Conservation (phyloP, 2,329 filamentous ascomycete species). For the Colletotrichum cuscutae region DNA sequence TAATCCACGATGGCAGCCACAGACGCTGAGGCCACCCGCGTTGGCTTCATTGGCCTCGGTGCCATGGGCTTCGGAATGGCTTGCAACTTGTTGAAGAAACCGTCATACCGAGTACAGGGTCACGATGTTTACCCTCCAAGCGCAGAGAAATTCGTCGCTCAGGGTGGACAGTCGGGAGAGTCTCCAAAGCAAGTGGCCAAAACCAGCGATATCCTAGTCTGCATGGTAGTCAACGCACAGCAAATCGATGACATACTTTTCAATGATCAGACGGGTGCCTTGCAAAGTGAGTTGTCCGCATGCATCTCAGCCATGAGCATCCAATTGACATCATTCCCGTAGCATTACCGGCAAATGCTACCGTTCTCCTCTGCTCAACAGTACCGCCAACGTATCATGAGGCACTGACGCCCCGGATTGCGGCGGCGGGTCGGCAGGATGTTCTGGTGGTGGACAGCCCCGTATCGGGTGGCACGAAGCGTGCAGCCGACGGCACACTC, state of each 20-base stretch:
- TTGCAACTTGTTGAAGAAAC: constrained; percentile 43
- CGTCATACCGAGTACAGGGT: constrained; percentile 42
- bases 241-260: constrained; percentile 48
- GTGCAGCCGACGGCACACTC: constrained; percentile 77
- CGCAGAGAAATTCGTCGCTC: constrained; percentile 42
- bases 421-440: constrained; percentile 25
- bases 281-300: constrained; percentile 19
- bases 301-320: background rate
- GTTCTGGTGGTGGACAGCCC: constrained; percentile 73
- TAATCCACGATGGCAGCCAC: constrained; percentile 19
- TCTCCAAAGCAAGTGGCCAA: constrained; percentile 41
- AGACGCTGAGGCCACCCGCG: constrained; percentile 14
- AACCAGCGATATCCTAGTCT: constrained; percentile 44
- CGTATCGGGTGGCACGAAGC: constrained; percentile 75
- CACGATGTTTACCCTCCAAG: constrained; percentile 45
- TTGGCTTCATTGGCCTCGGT: constrained; percentile 50
- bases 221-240: constrained; percentile 49
- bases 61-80: constrained; percentile 53
- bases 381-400: constrained; percentile 45
- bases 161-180: constrained; percentile 36
- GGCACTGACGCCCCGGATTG: constrained; percentile 22
- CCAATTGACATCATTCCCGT: background rate
- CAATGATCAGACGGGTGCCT: constrained; percentile 40
- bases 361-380: constrained; percentile 46
- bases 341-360: constrained; percentile 32